Evolutionary conservation across 2,329 filamentous ascomycete species (phyloP).

Genomic region (Botrytis galanthina): DNA sequence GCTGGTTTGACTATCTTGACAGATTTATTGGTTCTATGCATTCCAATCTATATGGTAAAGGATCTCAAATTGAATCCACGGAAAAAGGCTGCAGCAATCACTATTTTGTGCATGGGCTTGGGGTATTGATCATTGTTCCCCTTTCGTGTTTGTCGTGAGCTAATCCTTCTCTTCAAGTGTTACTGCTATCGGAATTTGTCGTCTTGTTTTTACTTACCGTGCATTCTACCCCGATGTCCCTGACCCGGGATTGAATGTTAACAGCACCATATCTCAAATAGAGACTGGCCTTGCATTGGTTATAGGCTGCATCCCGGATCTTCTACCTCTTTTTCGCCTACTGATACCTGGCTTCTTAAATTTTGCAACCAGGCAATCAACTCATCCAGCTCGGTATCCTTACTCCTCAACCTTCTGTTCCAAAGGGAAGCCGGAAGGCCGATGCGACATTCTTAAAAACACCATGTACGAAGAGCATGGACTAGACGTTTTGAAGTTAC

Average conservation of each 20-base stretch:
- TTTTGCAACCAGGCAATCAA: neutral
- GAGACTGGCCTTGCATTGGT: conserved; percentile 28
- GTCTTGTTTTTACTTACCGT: conserved; percentile 21
- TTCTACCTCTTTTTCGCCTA: neutral
- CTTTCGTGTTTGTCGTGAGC: neutral
- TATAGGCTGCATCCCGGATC: conserved; percentile 21
- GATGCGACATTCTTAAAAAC: neutral
- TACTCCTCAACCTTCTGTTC: neutral
- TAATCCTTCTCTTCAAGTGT: conserved; percentile 21
- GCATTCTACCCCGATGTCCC: conserved; percentile 20
- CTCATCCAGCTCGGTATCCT: neutral
- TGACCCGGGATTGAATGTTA: conserved; percentile 25
- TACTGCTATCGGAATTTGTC: conserved; percentile 26
- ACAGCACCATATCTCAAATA: conserved; percentile 28
- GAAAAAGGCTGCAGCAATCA: conserved; percentile 25
- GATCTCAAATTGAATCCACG: conserved; percentile 24
- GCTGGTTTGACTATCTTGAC: conserved; percentile 28
- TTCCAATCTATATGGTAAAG: conserved; percentile 30
- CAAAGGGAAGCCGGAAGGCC: neutral
- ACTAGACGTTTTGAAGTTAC: neutral
- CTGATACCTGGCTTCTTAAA: neutral
- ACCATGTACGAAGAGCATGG: neutral
- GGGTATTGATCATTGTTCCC: conserved; percentile 15
- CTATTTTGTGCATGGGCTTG: conserved; percentile 22
- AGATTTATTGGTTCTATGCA: conserved; percentile 27